Percentiles rank a stretch among this genome's conserved stretches.
Evolutionary conservation across 768 basidiomycete species (phyloP).

Genomic region (Hygrophorus pudorinus): DNA sequence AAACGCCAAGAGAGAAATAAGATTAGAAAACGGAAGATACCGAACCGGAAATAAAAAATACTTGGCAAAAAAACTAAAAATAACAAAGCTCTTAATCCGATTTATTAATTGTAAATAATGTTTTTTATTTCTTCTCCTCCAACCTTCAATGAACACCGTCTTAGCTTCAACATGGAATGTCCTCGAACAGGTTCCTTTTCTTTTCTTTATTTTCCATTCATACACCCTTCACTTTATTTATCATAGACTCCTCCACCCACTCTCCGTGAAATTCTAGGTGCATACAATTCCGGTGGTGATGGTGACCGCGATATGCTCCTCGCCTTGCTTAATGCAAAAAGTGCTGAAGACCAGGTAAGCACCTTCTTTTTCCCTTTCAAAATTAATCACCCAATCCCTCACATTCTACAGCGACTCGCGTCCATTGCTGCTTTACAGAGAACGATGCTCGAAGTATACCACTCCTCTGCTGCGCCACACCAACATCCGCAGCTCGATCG

Average conservation of each 20-base stretch:
- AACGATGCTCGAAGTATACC: conserved; percentile 57
- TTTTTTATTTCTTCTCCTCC: conserved; percentile 12
- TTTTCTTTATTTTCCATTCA: conserved; percentile 11
- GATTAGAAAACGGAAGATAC: too few species aligned
- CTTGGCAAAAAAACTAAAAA: conserved; percentile 12
- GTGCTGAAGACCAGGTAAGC: conserved; percentile 84
- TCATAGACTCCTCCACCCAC: conserved; percentile 74
- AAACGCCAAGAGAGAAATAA: too few species aligned
- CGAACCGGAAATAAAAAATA: too few species aligned
- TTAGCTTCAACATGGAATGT: conserved; percentile 28
- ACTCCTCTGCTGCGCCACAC: conserved; percentile 20
- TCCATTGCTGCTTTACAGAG: conserved; percentile 61
- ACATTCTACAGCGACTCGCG: conserved; percentile 48
- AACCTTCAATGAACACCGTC: conserved; percentile 20
- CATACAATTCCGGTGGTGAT: conserved; percentile 78
- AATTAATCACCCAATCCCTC: conserved; percentile 6
- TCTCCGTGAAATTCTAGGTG: conserved; percentile 77
- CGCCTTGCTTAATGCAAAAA: conserved; percentile 85
- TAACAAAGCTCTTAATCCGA: conserved; percentile 11
- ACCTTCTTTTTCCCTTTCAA: conserved; percentile 5
- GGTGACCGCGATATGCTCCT: conserved; percentile 90
- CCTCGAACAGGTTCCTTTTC: conserved; percentile 32
- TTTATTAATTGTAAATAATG: too few species aligned
- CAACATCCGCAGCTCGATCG: conserved; percentile 28
- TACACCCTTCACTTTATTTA: too few species aligned